Evolutionary conservation across 164 flowering plant species (phyloP).

Genomic region (Annona cherimola): DNA sequence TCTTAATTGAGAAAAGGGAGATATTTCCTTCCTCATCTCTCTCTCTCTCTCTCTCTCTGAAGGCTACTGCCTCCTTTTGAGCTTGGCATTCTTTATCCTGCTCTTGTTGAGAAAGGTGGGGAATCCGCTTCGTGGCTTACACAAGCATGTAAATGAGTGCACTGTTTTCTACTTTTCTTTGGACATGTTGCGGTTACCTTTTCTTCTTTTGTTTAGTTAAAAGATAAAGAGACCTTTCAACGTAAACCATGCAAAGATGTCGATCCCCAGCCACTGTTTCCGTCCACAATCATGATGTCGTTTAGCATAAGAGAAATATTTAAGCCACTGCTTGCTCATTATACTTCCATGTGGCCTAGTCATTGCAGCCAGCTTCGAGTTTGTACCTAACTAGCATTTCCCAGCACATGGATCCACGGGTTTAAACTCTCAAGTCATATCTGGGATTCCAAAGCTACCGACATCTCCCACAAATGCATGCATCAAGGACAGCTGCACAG

Average conservation of each 20-base stretch:
- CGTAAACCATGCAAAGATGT: conserved; percentile 25
- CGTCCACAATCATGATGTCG: background rate
- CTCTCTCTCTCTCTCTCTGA: background rate
- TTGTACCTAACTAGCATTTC: background rate
- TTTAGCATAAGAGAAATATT: background rate
- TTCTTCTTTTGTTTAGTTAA: conserved; percentile 10
- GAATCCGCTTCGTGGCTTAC: conserved; percentile 47
- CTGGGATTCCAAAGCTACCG: background rate
- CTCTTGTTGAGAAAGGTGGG: conserved; percentile 25
- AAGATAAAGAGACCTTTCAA: conserved; percentile 3
- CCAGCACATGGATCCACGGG: background rate
- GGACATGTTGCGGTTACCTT: conserved; percentile 23
- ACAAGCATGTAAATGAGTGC: conserved; percentile 24
- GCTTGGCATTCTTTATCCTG: background rate
- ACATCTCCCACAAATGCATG: background rate
- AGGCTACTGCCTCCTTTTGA: no score
- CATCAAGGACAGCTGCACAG: background rate
- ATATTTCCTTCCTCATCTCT: conserved; percentile 20
- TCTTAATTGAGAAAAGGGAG: conserved; percentile 13
- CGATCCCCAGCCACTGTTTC: conserved; percentile 16
- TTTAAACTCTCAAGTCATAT: no score
- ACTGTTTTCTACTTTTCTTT: conserved; percentile 19
- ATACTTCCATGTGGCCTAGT: conserved; percentile 5
- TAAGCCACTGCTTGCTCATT: background rate
- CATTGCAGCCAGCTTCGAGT: background rate